These are phyloP conservation scores for Candolleomyces efflorescens DNA, from an alignment of 768 basidiomycete species.

Conservation along the genomic window DNA sequence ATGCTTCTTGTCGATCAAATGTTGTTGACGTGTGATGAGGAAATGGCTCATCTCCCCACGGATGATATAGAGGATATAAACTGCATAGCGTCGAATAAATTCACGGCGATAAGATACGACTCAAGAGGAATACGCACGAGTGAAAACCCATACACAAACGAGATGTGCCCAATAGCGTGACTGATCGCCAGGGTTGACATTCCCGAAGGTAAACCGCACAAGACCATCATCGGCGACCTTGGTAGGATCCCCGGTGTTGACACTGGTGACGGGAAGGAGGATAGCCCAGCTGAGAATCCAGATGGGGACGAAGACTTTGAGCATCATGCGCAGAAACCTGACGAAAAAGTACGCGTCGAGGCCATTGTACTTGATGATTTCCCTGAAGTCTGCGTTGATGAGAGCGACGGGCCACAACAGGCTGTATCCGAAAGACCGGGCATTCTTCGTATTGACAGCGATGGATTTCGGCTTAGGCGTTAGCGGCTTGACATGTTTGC, in stretches of 20 bases:
- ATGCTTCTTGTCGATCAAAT: conserved; percentile 72
- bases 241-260: conserved; percentile 37
- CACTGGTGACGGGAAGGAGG: conserved; percentile 71
- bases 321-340: conserved; percentile 83
- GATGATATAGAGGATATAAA: conserved; percentile 85
- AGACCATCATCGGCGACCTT: conserved; percentile 38
- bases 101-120: neutral
- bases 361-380: conserved; percentile 67
- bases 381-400: conserved; percentile 55
- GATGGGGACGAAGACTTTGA: conserved; percentile 79
- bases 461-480: neutral
- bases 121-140: conserved; percentile 46
- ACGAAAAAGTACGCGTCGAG: conserved; percentile 94
- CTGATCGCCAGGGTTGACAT: conserved; percentile 49
- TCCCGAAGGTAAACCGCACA: conserved; percentile 78
- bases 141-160: conserved; percentile 71
- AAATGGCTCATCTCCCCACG: conserved; percentile 78
- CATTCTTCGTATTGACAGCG: neutral
- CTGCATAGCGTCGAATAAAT: conserved; percentile 29
- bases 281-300: conserved; percentile 89
- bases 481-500: conserved; percentile 58
- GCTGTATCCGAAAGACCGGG: neutral
- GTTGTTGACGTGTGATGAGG: conserved; percentile 72
- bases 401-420: conserved; percentile 67
- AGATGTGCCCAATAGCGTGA: conserved; percentile 75